Base-by-base conservation (phyloP, 2,329 filamentous ascomycete genomes). In the Xylaria sp. region DNA sequence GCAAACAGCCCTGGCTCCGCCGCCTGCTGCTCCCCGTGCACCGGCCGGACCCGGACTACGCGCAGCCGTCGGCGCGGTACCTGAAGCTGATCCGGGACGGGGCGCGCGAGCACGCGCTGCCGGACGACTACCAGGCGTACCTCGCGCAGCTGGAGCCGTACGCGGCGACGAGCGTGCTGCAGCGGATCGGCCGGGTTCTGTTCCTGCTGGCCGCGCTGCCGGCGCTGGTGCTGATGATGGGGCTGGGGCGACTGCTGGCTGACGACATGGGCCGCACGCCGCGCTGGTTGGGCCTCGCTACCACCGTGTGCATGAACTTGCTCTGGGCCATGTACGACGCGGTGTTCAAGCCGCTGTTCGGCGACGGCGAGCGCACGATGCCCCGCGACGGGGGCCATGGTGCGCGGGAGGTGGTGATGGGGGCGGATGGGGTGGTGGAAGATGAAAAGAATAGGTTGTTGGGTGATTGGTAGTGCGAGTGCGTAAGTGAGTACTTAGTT, bases 61-160 rank as follows among this genome's bases (percentile, higher is more conserved):
- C 93, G 0, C 92, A 97, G 76, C 85, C 95, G 0, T 96, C 92
- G 2, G 81, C 86, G 43, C 88, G 95, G 11, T 98, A 99, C 74
- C 80, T 97, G 23, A 88, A 89, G 63, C 83, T 97, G 52, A 85
- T 99, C 68, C 86, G 83, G 13, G 85, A 89, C 66, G 95, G 95
- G 15, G 93, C 92, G 0, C 78, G 80, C 1, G 93, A 98, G 74
- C 90, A 95, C 73, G 80, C 82, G n/a, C 81, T 99, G 1, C 95
- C 95, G 0, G 76, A 82, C 4, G 88, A 90, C 56, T 99, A 97
- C 72, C 88, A 88, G 68, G 78, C 79, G 1, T 96, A 93, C 74
- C 82, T 99, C 3, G 79, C 83, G 7, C 78, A 82, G 13, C 81
- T 97, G 46, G 84, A 85, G 55, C 80, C 91, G 0, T 98, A 94